Evolutionary conservation across 2,329 filamentous ascomycete species (phyloP).

Genomic region (Fusarium succisae): DNA sequence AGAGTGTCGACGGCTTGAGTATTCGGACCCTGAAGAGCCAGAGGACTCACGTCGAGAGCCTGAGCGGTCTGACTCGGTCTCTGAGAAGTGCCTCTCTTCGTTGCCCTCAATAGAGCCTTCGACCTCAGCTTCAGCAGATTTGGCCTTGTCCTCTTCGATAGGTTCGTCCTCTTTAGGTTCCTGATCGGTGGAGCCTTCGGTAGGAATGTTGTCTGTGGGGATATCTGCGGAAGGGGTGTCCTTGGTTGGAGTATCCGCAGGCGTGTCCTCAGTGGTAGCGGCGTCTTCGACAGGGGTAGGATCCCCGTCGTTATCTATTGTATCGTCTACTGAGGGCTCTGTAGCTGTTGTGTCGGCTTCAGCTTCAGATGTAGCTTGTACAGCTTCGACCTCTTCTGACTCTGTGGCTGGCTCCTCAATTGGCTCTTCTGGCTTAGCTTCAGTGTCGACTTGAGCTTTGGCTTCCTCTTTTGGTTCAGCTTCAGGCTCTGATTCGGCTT

Average conservation of each 20-base stretch:
- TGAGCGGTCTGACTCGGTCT: conserved; percentile 30
- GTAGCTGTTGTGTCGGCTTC: conserved; percentile 3
- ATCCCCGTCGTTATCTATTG: conserved; percentile 13
- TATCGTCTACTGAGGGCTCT: conserved; percentile 12
- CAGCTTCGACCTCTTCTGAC: not conserved
- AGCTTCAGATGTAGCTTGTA: not conserved
- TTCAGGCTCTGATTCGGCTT: not conserved
- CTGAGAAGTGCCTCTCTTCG: conserved; percentile 24
- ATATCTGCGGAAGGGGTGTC: conserved; percentile 9
- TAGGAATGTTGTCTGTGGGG: conserved; percentile 12
- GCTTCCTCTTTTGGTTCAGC: not conserved
- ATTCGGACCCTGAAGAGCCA: conserved; percentile 33
- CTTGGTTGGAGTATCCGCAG: conserved; percentile 12
- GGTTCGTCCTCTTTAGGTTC: conserved; percentile 14
- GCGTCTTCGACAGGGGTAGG: conserved; percentile 15
- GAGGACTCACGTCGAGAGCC: conserved; percentile 38
- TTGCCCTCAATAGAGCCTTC: conserved; percentile 8
- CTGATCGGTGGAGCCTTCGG: conserved; percentile 4
- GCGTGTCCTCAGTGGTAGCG: conserved; percentile 14
- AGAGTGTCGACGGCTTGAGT: conserved; percentile 51
- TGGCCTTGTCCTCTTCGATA: conserved; percentile 6
- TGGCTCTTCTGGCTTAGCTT: conserved; percentile 3
- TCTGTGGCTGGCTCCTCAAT: conserved; percentile 1
- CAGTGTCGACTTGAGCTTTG: not conserved
- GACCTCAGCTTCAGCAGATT: conserved; percentile 7